Base-by-base conservation (phyloP, 805 yeast species). In the Wickerhamomyces hampshirensis region DNA sequence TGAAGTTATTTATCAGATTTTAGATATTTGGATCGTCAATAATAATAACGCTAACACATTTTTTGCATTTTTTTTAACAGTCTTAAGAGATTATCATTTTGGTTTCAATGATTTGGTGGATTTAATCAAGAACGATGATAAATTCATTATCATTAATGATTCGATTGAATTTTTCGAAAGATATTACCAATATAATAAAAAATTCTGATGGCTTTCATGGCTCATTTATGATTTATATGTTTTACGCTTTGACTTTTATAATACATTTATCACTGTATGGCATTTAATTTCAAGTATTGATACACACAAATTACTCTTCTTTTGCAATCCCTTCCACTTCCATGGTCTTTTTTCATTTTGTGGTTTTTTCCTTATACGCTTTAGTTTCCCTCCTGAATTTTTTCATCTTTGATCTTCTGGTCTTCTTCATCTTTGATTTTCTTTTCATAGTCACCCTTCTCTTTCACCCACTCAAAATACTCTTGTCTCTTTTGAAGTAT, bases 1-100 rank as follows among this genome's bases (percentile, higher is more conserved):
- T 5, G 26, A 36, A 5, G 15, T 29, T 5, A 15, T 39, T 9
- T 48, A 31, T 19, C 55, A 53, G 12, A 23, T 52, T 2, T 26
- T 51, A 23, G 59, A 54, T 30, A 38, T 44, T 5, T 16, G 42
- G 7, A 37, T 51, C 9, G 26, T 52, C 5, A 34, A 44, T 26
- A 31, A 34, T 7, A 50, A 66, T 38, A 68, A 71, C 48, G n/a
- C n/a, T 21, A 70, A 66, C 44, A 47, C 66, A 3, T 43, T 67
- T 15, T 54, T 63, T 18, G 58, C 76, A 0, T 50, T 70, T 14
- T 44, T 65, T 5, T 36, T 69, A 24, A 65, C 67, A 17, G 55
- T 73, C 4, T 46, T 73, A 19, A 54, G 68, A 29, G 69, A 73
- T 42, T 67, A 71, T 49, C 79, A 74, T 52, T 72, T 67, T 53